These are phyloP conservation scores for Myotisia sp. DNA, from an alignment of 2,329 filamentous ascomycete genomes.

Conservation along the genomic window DNA sequence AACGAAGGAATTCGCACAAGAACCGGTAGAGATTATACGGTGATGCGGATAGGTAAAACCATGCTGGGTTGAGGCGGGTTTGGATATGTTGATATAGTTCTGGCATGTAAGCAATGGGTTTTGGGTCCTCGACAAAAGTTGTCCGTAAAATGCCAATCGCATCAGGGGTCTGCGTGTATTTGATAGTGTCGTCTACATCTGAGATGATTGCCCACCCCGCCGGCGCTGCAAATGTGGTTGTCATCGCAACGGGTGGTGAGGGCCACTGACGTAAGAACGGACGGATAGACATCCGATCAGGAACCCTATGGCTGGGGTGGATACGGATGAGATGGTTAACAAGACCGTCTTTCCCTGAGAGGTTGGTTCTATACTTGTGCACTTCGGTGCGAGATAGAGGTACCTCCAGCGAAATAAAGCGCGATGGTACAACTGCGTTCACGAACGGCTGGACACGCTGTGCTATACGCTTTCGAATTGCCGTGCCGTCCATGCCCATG, in stretches of 20 bases:
- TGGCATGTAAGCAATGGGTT: conserved; percentile 66
- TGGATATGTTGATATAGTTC: conserved; percentile 61
- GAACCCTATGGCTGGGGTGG: conserved; percentile 21
- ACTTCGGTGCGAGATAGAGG: conserved; percentile 34
- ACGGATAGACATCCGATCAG: conserved; percentile 37
- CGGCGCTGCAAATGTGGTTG: conserved; percentile 58
- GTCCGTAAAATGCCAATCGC: conserved; percentile 66
- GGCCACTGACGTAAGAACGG: conserved; percentile 18
- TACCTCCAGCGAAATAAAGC: conserved; percentile 52
- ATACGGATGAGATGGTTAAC: conserved; percentile 48
- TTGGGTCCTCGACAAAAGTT: conserved; percentile 66
- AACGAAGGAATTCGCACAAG: conserved; percentile 56
- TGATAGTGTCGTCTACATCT: conserved; percentile 92
- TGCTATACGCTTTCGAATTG: conserved; percentile 52
- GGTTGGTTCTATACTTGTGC: conserved; percentile 45
- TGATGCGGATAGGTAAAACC: conserved; percentile 87
- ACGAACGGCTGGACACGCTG: conserved; percentile 50
- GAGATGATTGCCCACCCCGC: conserved; percentile 77
- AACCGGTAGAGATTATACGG: conserved; percentile 92
- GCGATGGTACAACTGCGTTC: conserved; percentile 57
- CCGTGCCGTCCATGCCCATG: conserved; percentile 33
- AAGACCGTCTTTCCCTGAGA: conserved; percentile 58
- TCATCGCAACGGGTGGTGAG: conserved; percentile 40
- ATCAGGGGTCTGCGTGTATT: conserved; percentile 69
- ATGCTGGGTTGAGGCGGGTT: conserved; percentile 48